Evolutionary conservation across 1,284 basidiomycete species (phyloP).

Genomic region (Trametes versicolor): DNA sequence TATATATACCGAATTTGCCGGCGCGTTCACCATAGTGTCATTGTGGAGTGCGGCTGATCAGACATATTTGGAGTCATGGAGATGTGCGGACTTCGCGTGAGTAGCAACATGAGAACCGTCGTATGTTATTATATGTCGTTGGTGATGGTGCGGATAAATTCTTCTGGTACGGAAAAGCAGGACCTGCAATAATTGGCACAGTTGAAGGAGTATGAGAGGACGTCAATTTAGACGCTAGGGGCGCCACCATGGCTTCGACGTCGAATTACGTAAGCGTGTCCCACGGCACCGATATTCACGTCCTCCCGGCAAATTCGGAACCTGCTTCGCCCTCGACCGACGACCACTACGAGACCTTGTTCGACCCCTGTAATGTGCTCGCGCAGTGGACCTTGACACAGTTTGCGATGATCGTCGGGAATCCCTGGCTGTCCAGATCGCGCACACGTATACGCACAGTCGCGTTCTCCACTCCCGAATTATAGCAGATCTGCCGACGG

Average conservation of each 20-base stretch:
- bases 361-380: conserved; percentile 15
- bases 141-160: too few relatives aligned
- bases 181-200: too few relatives aligned
- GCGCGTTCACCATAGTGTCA: conserved; percentile 12
- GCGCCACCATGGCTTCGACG: too few relatives aligned
- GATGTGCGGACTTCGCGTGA: neutral
- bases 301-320: too few relatives aligned
- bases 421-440: neutral
- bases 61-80: neutral
- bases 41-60: conserved; percentile 16
- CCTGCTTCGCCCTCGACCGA: neutral
- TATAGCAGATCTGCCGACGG: conserved; percentile 8
- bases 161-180: too few relatives aligned
- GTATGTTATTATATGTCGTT: too few relatives aligned
- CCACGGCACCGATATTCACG: too few relatives aligned
- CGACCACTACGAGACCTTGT: conserved; percentile 12
- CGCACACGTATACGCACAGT: conserved; percentile 18
- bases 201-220: too few relatives aligned
- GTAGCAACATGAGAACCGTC: neutral
- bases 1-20: neutral
- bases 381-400: neutral
- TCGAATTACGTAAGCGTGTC: too few relatives aligned
- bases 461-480: conserved; percentile 5
- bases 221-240: too few relatives aligned
- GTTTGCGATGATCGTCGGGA: neutral